Percentiles rank a stretch among this genome's conserved stretches.
phyloP scores from a whole-genome alignment of 2,329 filamentous ascomycete genomes.

The Endoconidiophora polonica region DNA sequence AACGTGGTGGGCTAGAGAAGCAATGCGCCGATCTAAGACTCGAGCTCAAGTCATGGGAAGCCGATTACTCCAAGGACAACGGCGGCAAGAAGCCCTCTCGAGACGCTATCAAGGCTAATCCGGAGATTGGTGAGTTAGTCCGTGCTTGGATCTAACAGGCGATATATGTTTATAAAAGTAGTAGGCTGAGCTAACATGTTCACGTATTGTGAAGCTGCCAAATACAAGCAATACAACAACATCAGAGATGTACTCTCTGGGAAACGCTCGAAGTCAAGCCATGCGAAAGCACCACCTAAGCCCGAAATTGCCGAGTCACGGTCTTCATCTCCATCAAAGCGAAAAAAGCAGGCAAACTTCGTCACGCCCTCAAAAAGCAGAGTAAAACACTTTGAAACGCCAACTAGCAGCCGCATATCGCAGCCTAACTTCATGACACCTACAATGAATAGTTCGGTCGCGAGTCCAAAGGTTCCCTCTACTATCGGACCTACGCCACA shows the following conservation, averaged over 20 bases:
- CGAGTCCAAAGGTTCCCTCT: slow-evolving; percentile 38
- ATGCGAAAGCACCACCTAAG: slow-evolving; percentile 14
- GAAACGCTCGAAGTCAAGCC: slow-evolving; percentile 27
- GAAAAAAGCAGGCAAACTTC: slow-evolving; percentile 15
- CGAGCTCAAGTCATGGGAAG: slow-evolving; percentile 62
- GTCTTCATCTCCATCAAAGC: slow-evolving; percentile 34
- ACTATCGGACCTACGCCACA: slow-evolving; percentile 66
- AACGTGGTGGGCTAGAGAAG: slow-evolving; percentile 29
- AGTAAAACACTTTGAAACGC: slow-evolving; percentile 16
- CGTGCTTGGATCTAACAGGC: too few relatives aligned
- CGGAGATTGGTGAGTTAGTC: slow-evolving; percentile 43
- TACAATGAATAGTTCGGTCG: slow-evolving; percentile 30
- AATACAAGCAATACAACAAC: slow-evolving; percentile 63
- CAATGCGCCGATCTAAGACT: slow-evolving; percentile 41
- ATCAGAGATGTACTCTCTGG: slow-evolving; percentile 41
- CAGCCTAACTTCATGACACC: slow-evolving; percentile 33
- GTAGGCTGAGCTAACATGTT: not conserved
- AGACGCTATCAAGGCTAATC: slow-evolving; percentile 60
- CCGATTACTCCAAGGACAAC: slow-evolving; percentile 43
- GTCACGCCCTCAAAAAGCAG: slow-evolving; percentile 30
- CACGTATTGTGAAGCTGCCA: slow-evolving; percentile 30
- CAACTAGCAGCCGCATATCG: slow-evolving; percentile 21
- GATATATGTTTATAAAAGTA: too few relatives aligned
- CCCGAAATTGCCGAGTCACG: slow-evolving; percentile 18
- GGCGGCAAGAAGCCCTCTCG: slow-evolving; percentile 51